A percentile compares a stretch with the other conserved stretches of the same genome.
These are phyloP conservation scores for Podospora pseudocomata DNA, from an alignment of 495 filamentous ascomycete species.

Conservation along the genomic window DNA sequence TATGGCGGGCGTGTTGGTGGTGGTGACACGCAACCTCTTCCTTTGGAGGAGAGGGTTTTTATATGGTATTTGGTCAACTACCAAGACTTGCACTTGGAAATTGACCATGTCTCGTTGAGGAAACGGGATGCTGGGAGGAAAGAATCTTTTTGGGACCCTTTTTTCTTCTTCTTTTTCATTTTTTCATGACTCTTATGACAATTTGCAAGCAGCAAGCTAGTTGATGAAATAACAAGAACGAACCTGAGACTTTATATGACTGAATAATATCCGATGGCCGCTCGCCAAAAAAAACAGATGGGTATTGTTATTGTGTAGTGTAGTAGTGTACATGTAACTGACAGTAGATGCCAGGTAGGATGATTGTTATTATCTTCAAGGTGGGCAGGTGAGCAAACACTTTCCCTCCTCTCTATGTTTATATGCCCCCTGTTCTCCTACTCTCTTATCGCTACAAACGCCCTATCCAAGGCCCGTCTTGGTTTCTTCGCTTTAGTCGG, in stretches of 20 bases:
- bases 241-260: background rate
- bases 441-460: background rate
- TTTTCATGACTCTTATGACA: background rate
- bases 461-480: background rate
- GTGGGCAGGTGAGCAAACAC: background rate
- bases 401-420: background rate
- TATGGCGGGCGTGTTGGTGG: background rate
- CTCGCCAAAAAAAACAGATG: background rate
- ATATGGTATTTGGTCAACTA: background rate
- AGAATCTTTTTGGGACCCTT: background rate
- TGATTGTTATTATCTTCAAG: background rate
- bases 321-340: background rate
- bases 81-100: background rate
- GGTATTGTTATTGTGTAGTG: background rate
- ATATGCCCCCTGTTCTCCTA: background rate
- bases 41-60: background rate
- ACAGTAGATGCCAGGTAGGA: background rate
- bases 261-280: too few relatives aligned
- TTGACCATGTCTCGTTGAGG: background rate
- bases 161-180: conserved; percentile 4
- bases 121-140: conserved; percentile 12
- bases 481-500: too few relatives aligned
- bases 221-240: background rate
- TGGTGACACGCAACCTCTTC: background rate
- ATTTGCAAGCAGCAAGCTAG: background rate